Conservation (phyloP, 2,329 filamentous ascomycete species). For the Pseudodiploospora longispora region DNA sequence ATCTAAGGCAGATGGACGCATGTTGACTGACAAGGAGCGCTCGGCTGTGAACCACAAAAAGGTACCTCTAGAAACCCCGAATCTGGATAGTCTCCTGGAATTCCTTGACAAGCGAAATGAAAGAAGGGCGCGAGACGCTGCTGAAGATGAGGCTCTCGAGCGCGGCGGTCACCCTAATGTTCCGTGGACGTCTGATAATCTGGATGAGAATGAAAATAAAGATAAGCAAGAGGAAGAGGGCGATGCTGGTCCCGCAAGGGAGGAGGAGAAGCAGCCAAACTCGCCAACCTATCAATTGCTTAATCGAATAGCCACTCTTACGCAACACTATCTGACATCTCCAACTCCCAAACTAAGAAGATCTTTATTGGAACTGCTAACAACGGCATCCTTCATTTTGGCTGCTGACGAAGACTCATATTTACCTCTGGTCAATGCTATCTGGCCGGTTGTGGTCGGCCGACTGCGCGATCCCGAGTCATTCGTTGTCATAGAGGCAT, state of each 20-base stretch:
- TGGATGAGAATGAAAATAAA: conserved; percentile 22
- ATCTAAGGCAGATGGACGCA: conserved; percentile 46
- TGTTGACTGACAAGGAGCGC: conserved; percentile 34
- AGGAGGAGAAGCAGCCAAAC: conserved; percentile 52
- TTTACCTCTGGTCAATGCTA: conserved; percentile 77
- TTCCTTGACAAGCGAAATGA: conserved; percentile 53
- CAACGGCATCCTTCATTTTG: conserved; percentile 63
- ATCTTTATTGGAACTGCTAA: conserved; percentile 69
- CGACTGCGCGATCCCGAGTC: conserved; percentile 59
- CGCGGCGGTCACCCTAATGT: conserved; percentile 23
- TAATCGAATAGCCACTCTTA: conserved; percentile 70
- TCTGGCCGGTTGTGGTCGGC: conserved; percentile 78
- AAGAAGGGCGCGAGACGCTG: conserved; percentile 24
- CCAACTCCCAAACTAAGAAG: conserved; percentile 71
- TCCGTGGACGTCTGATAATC: conserved; percentile 29
- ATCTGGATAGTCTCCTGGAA: conserved; percentile 39
- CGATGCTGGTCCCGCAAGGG: conserved; percentile 24
- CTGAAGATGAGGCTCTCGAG: conserved; percentile 26
- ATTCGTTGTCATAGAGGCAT: conserved; percentile 62
- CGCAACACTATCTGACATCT: conserved; percentile 85
- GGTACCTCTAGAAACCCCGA: conserved; percentile 19
- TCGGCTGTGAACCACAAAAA: conserved; percentile 36
- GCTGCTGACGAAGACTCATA: conserved; percentile 73
- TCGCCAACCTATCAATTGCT: conserved; percentile 77
- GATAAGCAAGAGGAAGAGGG: conserved; percentile 27